These are phyloP conservation scores for Colletotrichum lupini DNA, from an alignment of 2,329 filamentous ascomycete genomes.

Conservation along the genomic window DNA sequence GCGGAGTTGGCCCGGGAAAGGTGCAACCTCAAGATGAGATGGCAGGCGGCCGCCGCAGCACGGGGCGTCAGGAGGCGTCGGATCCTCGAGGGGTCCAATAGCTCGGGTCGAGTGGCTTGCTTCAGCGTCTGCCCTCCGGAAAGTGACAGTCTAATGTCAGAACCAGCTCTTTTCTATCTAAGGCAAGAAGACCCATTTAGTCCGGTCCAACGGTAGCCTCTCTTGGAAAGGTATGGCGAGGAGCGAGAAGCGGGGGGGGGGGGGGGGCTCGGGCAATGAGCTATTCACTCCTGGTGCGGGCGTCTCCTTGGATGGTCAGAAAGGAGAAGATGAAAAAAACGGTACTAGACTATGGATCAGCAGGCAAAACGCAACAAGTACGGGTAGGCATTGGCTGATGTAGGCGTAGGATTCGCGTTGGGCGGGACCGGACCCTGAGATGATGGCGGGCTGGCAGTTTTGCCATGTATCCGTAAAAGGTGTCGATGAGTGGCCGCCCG, in stretches of 20 bases:
- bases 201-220: not conserved
- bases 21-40: slow-evolving; percentile 25
- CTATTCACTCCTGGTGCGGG: not conserved
- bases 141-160: not conserved
- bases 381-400: not conserved
- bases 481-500: not conserved
- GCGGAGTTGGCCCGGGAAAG: not conserved
- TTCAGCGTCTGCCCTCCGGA: slow-evolving; percentile 9
- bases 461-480: not conserved
- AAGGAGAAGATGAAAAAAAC: not conserved
- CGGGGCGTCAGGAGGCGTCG: slow-evolving; percentile 19
- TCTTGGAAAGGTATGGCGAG: not conserved
- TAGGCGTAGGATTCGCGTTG: not conserved
- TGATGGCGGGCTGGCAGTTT: not conserved
- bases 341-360: not conserved
- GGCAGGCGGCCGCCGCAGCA: slow-evolving; percentile 25
- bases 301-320: not conserved
- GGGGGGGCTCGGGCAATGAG: not conserved
- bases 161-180: not conserved
- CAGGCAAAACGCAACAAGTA: not conserved
- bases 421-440: not conserved
- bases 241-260: not conserved
- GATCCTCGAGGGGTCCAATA: slow-evolving; percentile 10
- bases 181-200: not conserved
- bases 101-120: slow-evolving; percentile 26